Evolutionary conservation across 305 asterid species (phyloP), one percentile per base, ranked within the genome.

Genomic region (Fraxinus paxiana): DNA sequence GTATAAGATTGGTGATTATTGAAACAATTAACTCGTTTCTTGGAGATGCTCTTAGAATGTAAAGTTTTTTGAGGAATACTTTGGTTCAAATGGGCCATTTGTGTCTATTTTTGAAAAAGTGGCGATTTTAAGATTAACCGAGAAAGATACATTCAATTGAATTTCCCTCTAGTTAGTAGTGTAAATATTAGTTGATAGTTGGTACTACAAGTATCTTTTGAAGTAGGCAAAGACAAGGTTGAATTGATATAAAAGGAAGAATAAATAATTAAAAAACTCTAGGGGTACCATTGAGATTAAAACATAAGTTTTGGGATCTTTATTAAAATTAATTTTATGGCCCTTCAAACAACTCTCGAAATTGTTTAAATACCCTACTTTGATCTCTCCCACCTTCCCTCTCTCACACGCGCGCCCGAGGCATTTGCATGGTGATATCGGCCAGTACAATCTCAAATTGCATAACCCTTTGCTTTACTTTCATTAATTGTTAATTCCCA

Each of bases 291-390:
- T n/a, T 51, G 63, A 51, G 24, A 51, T 51, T 51, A 51, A 51
- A 17, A n/a, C 24, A 24, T 54, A n/a, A 54, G 9, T n/a, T n/a
- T n/a, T 54, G 63, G n/a, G 24, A 18, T 54, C 61, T 15, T 51
- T 17, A 18, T 20, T 24, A 6, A 56, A 56, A 56, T 56, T 20
- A 56, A 18, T 18, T 56, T 56, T 56, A 20, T 7, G 69, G 26
- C n/a, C 73, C 73, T 10, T 3, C 18, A 65, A 65, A 65, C 35
- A 1, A 24, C 73, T 63, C 61, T 54, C 24, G 26, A 90, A 82
- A 85, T 84, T 54, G 83, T 82, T 79, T 80, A 90, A 78, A 63
- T 89, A 85, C 65, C 82, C 85, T 69, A 69, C 41, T 30, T 43
- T 15, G 43, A 5, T n/a, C 10, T 54, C 65, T 54, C 24, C 24